Conservation (phyloP, 768 basidiomycete genomes). For the Naganishia antarctica region DNA sequence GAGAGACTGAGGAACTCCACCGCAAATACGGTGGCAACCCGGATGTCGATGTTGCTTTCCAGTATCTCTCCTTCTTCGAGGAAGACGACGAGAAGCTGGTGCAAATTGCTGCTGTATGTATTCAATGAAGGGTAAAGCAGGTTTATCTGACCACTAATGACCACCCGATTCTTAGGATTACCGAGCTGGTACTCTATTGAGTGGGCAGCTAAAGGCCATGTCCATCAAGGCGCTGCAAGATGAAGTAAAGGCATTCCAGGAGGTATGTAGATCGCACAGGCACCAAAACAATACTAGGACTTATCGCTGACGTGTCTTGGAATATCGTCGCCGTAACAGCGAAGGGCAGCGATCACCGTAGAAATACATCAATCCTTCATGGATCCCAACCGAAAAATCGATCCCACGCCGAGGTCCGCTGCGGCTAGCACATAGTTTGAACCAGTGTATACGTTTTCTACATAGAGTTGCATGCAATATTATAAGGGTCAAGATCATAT, state of each 20-base stretch:
- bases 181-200: slow-evolving; percentile 76
- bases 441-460: neutral
- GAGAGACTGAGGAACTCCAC: slow-evolving; percentile 94
- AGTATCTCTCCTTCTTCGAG: slow-evolving; percentile 90
- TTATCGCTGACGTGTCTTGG: neutral
- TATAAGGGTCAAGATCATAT: neutral
- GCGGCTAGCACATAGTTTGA: neutral
- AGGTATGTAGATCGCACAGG: slow-evolving; percentile 51
- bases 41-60: slow-evolving; percentile 91
- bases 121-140: too few species aligned
- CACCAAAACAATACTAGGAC: neutral
- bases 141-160: neutral
- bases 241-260: slow-evolving; percentile 83
- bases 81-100: slow-evolving; percentile 88
- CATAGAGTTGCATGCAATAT: slow-evolving; percentile 2
- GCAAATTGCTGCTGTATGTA: slow-evolving; percentile 65
- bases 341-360: slow-evolving; percentile 73
- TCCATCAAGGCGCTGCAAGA: slow-evolving; percentile 77
- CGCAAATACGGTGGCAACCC: slow-evolving; percentile 78
- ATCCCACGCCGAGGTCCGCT: slow-evolving; percentile 37
- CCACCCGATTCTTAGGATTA: slow-evolving; percentile 65
- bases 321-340: slow-evolving; percentile 57
- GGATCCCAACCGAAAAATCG: slow-evolving; percentile 73
- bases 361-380: slow-evolving; percentile 71
- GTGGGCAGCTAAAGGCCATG: slow-evolving; percentile 81